Percentiles rank a stretch among this genome's conserved stretches.
Conservation (phyloP, 2,329 filamentous ascomycete species). For the Stemphylium beticola region DNA sequence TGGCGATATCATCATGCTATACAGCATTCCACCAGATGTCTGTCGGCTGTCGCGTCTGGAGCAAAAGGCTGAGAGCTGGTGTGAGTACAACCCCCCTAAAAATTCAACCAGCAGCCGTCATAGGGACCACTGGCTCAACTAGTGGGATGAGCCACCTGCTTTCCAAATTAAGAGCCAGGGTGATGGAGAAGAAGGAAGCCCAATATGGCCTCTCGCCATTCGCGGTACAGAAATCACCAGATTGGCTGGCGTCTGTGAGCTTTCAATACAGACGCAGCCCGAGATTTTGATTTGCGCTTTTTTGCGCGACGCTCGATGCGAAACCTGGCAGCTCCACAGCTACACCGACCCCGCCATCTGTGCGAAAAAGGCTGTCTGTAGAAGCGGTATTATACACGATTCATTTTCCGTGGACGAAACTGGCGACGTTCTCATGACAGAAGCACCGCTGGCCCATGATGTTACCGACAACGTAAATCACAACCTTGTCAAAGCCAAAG, state of each 20-base stretch:
- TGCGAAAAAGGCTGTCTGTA: slow-evolving; percentile 25
- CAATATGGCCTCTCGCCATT: slow-evolving; percentile 57
- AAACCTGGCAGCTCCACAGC: slow-evolving; percentile 55
- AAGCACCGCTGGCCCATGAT: not conserved
- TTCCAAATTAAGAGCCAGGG: not conserved
- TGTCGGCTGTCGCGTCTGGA: slow-evolving; percentile 39
- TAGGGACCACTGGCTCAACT: slow-evolving; percentile 41
- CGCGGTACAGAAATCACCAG: slow-evolving; percentile 58
- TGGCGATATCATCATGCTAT: slow-evolving; percentile 61
- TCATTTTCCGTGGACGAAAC: slow-evolving; percentile 6
- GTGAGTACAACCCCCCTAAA: slow-evolving; percentile 21
- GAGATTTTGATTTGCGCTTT: slow-evolving; percentile 62
- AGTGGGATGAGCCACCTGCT: slow-evolving; percentile 29
- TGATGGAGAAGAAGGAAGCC: slow-evolving; percentile 11
- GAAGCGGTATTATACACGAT: slow-evolving; percentile 35
- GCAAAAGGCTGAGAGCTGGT: slow-evolving; percentile 28
- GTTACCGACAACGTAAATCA: not conserved
- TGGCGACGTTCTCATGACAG: slow-evolving; percentile 22
- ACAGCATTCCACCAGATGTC: slow-evolving; percentile 64
- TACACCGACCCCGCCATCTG: slow-evolving; percentile 10
- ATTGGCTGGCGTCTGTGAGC: slow-evolving; percentile 56
- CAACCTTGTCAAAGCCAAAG: not conserved
- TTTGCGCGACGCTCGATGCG: slow-evolving; percentile 52
- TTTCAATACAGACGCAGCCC: slow-evolving; percentile 56
- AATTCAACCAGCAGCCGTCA: slow-evolving; percentile 13